Evolutionary conservation across 2,329 filamentous ascomycete genomes (phyloP).

Genomic region (Helotiales sp.): DNA sequence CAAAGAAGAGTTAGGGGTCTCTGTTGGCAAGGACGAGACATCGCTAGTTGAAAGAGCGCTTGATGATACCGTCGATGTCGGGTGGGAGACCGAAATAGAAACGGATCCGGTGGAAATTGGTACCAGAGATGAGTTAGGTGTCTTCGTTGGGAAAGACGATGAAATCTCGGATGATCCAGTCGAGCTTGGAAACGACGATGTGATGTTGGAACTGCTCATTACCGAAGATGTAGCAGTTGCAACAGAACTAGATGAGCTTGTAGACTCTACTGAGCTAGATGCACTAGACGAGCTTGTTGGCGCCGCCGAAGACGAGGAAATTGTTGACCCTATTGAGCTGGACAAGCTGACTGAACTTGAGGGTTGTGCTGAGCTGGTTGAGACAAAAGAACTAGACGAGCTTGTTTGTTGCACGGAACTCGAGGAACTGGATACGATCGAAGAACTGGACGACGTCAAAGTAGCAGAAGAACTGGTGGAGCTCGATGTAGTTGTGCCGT

Average conservation of each 20-base stretch:
- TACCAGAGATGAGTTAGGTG: neutral
- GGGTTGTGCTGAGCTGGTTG: neutral
- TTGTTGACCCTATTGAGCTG: neutral
- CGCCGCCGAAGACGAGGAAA: too few species aligned
- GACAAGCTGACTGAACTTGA: neutral
- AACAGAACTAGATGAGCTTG: too few species aligned
- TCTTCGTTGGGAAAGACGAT: neutral
- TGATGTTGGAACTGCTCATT: neutral
- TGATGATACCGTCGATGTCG: neutral
- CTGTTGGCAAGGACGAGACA: neutral
- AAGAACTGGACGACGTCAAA: neutral
- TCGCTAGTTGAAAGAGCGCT: neutral
- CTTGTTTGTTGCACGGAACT: neutral
- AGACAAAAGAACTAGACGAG: neutral
- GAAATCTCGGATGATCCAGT: neutral
- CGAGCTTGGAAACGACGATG: neutral
- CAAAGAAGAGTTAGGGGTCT: neutral
- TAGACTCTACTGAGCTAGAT: neutral
- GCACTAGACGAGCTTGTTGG: neutral
- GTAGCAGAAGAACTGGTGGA: neutral
- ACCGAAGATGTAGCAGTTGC: neutral
- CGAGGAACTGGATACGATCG: neutral
- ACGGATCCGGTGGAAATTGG: neutral
- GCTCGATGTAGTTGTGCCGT: neutral
- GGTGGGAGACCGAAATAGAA: neutral